These are phyloP conservation scores for Pseudomassariella vexata DNA, from an alignment of 2,329 filamentous ascomycete genomes.

Conservation along the genomic window DNA sequence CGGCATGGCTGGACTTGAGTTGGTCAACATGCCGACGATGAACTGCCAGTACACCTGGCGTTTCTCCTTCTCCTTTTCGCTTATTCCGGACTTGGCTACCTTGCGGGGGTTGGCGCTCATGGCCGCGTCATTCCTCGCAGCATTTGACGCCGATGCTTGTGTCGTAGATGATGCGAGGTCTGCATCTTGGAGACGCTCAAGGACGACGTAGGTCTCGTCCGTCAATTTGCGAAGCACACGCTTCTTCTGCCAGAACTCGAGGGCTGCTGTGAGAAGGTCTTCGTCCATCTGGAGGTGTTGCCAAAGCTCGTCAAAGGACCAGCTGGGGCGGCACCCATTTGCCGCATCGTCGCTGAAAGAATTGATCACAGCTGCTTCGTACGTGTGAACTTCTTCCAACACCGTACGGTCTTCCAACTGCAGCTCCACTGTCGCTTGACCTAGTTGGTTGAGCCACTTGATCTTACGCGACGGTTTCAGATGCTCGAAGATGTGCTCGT, in stretches of 20 bases:
- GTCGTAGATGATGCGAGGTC: conserved; percentile 19
- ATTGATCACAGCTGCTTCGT: conserved; percentile 83
- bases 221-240: conserved; percentile 55
- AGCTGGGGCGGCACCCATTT: conserved; percentile 27
- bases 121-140: conserved; percentile 13
- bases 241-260: conserved; percentile 68
- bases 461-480: conserved; percentile 82
- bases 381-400: conserved; percentile 67
- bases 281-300: conserved; percentile 65
- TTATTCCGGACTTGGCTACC: conserved; percentile 42
- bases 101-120: conserved; percentile 40
- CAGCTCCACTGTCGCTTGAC: conserved; percentile 73
- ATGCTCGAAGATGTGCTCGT: conserved; percentile 69
- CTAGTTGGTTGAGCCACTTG: conserved; percentile 80
- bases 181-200: conserved; percentile 53
- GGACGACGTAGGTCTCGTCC: conserved; percentile 56
- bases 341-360: conserved; percentile 50
- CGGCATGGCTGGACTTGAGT: conserved; percentile 75
- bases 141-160: conserved; percentile 12
- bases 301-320: conserved; percentile 46
- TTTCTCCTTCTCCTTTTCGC: conserved; percentile 58
- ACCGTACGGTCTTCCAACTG: conserved; percentile 77
- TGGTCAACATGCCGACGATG: conserved; percentile 91
- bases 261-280: conserved; percentile 59
- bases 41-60: conserved; percentile 79